Evolutionary conservation across 345 rosid species (phyloP).

Genomic region (Leavenworthia alabamica): DNA sequence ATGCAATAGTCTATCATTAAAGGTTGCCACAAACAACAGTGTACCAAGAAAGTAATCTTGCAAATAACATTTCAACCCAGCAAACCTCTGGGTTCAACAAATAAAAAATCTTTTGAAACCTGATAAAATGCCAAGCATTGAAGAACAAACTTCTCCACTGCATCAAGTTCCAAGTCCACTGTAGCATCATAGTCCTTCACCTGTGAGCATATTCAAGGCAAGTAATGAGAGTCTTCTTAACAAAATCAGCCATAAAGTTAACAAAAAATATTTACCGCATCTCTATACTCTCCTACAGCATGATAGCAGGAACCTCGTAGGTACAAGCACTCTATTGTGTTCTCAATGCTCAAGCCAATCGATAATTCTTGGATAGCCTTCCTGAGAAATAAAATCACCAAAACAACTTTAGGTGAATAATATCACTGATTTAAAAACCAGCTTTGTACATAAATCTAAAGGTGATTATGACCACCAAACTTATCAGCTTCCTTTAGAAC

Average conservation of each 20-base stretch:
- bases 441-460: background rate
- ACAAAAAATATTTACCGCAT: conserved; percentile 48
- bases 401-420: conserved; percentile 8
- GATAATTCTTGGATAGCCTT: conserved; percentile 87
- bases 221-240: conserved; percentile 2
- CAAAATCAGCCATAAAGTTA: background rate
- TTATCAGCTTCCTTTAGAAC: background rate
- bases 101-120: conserved; percentile 37
- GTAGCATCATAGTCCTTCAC: conserved; percentile 94
- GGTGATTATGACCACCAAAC: conserved; percentile 11
- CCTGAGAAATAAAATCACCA: conserved; percentile 41
- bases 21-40: background rate
- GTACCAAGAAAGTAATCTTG: background rate
- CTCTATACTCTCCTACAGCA: conserved; percentile 83
- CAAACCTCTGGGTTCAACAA: background rate
- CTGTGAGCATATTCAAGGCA: conserved; percentile 37
- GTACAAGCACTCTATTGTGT: conserved; percentile 74
- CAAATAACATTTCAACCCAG: conserved; percentile 5
- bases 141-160: conserved; percentile 92
- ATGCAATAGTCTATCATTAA: background rate
- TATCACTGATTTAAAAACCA: background rate
- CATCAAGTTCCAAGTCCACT: conserved; percentile 80
- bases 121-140: conserved; percentile 96
- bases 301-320: conserved; percentile 94
- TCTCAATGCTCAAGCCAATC: conserved; percentile 66